A percentile compares a stretch with the other conserved stretches of the same genome.
These are phyloP conservation scores for Fagopyrum homotropicum DNA, from an alignment of 148 eudicot genomes.

Conservation along the genomic window DNA sequence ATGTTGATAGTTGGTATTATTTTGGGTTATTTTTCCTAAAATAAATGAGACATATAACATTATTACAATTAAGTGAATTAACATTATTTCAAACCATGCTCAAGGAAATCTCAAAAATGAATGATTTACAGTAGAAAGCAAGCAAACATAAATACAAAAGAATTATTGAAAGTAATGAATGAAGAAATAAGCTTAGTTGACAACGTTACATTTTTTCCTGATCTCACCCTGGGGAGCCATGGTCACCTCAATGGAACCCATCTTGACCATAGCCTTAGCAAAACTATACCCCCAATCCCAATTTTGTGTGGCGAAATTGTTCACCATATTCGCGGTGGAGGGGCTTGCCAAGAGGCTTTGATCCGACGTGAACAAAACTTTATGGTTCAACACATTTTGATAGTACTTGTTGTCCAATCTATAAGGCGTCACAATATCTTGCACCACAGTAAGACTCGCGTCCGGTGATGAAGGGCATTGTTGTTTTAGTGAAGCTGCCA, in stretches of 20 bases:
- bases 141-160: neutral
- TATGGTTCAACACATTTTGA: slow-evolving; percentile 18
- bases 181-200: slow-evolving; percentile 15
- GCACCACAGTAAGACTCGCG: neutral
- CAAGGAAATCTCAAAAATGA: too few species aligned
- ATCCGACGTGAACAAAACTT: slow-evolving; percentile 31
- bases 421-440: neutral
- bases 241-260: slow-evolving; percentile 45
- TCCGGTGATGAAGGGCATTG: neutral
- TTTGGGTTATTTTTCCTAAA: too few species aligned
- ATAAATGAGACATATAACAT: too few species aligned
- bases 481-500: neutral
- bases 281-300: slow-evolving; percentile 28
- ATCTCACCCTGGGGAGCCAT: slow-evolving; percentile 33
- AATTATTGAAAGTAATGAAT: too few species aligned
- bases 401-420: slow-evolving; percentile 10
- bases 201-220: slow-evolving; percentile 34
- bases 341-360: slow-evolving; percentile 27
- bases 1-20: too few species aligned
- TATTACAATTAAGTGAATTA: too few species aligned
- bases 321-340: slow-evolving; percentile 22
- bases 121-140: too few species aligned
- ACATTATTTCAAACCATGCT: too few species aligned
- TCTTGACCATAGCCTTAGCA: slow-evolving; percentile 35
- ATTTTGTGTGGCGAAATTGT: slow-evolving; percentile 11